A percentile compares a stretch with the other conserved stretches of the same genome.
These are phyloP conservation scores for Cymbopogon citratus DNA, from an alignment of 176 grass and related monocot species.

Conservation along the genomic window DNA sequence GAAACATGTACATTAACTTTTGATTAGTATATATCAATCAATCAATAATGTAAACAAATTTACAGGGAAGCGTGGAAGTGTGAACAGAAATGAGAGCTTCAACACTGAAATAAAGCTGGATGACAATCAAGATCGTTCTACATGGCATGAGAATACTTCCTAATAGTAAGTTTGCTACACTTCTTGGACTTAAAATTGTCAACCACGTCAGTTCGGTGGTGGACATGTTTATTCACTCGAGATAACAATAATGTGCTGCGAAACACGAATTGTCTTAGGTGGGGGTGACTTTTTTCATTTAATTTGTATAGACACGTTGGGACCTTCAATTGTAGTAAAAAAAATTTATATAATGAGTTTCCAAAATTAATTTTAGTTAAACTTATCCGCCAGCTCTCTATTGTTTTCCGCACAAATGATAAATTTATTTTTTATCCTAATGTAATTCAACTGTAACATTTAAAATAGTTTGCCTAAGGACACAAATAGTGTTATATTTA, in stretches of 20 bases:
- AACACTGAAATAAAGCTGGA: not conserved
- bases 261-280: not conserved
- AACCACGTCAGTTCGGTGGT: not conserved
- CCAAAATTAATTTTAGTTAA: not conserved
- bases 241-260: not conserved
- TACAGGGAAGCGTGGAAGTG: not conserved
- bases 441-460: too few relatives aligned
- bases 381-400: not conserved
- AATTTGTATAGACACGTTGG: not conserved
- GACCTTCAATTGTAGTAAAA: not conserved
- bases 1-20: not conserved
- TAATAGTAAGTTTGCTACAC: not conserved
- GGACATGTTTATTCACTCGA: not conserved
- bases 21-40: not conserved
- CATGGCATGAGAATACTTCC: not conserved
- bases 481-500: too few relatives aligned
- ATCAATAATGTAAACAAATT: not conserved
- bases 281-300: not conserved
- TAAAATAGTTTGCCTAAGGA: too few relatives aligned
- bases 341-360: too few relatives aligned
- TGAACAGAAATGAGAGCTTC: not conserved
- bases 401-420: not conserved
- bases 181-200: not conserved
- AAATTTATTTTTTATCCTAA: not conserved
- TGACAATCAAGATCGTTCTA: not conserved